A percentile compares a stretch with the other conserved stretches of the same genome.
phyloP scores from a whole-genome alignment of 1,284 basidiomycete species.

The Melampsora americana region DNA sequence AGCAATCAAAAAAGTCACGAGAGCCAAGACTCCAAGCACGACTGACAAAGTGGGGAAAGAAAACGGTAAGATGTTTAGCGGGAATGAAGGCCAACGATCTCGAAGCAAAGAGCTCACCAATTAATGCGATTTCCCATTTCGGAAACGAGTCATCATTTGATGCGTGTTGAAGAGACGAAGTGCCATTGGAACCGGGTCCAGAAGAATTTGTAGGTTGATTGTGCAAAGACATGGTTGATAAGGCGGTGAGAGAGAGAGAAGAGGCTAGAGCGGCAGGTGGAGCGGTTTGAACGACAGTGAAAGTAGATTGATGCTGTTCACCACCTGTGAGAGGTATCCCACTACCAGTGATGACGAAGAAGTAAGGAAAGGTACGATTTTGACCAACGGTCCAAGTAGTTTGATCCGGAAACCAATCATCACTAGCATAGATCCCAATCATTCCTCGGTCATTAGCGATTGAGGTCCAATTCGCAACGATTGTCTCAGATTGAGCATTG shows the following conservation, averaged over 20 bases:
- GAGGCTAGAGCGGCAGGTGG: slow-evolving; percentile 26
- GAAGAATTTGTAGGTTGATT: background rate
- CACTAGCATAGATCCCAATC: slow-evolving; percentile 39
- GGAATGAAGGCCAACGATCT: background rate
- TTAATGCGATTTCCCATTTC: slow-evolving; percentile 36
- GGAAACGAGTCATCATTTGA: slow-evolving; percentile 19
- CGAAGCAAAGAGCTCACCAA: slow-evolving; percentile 17
- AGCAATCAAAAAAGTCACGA: slow-evolving; percentile 27
- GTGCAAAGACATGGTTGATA: background rate
- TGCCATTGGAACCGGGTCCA: background rate
- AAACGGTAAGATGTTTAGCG: background rate
- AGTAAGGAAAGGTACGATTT: slow-evolving; percentile 25
- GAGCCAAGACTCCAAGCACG: slow-evolving; percentile 23
- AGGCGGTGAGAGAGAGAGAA: slow-evolving; percentile 5
- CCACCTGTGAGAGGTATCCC: slow-evolving; percentile 20
- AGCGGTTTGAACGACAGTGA: slow-evolving; percentile 28
- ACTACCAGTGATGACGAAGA: slow-evolving; percentile 33
- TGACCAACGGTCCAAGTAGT: slow-evolving; percentile 16
- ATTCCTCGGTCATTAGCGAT: slow-evolving; percentile 39
- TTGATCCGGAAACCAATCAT: slow-evolving; percentile 29
- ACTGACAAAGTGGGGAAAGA: background rate
- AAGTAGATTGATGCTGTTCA: slow-evolving; percentile 39
- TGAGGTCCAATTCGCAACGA: slow-evolving; percentile 19
- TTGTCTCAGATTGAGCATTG: slow-evolving; percentile 30
- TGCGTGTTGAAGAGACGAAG: slow-evolving; percentile 10